A percentile compares a stretch with the other conserved stretches of the same genome.
Conservation (phyloP, 257 asterid species). For the Nicotiana knightiana region DNA sequence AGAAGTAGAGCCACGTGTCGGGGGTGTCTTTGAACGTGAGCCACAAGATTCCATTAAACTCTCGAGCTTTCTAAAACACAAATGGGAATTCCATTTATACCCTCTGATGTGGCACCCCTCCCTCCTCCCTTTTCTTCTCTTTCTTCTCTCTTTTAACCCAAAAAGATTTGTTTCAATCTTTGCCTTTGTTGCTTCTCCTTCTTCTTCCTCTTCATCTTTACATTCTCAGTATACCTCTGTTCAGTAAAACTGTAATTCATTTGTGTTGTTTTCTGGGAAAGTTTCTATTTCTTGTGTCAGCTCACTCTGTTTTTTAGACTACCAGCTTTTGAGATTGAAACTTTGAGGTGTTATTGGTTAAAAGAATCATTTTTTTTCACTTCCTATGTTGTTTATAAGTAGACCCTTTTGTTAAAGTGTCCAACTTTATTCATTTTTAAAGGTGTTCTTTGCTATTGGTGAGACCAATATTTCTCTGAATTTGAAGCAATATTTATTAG, state of each 20-base stretch:
- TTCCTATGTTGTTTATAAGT: neutral
- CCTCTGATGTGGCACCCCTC: conserved; percentile 53
- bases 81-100: conserved; percentile 12
- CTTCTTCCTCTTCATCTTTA: neutral
- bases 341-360: conserved; percentile 13
- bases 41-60: conserved; percentile 60
- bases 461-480: neutral
- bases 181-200: neutral
- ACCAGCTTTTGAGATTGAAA: conserved; percentile 18
- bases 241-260: neutral
- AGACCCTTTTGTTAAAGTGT: conserved; percentile 11
- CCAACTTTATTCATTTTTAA: neutral
- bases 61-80: conserved; percentile 31
- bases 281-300: neutral
- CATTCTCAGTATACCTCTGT: neutral
- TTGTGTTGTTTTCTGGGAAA: neutral
- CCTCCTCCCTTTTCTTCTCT: conserved; percentile 5
- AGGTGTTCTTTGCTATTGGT: neutral
- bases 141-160: neutral
- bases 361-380: neutral
- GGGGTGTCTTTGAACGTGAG: conserved; percentile 42
- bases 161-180: neutral
- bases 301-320: neutral
- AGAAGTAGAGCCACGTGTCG: conserved; percentile 54
- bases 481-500: neutral